Evolutionary conservation across 2,329 filamentous ascomycete genomes (phyloP), one percentile per base, ranked within the genome.

Genomic region (Zymoseptoria tritici): DNA sequence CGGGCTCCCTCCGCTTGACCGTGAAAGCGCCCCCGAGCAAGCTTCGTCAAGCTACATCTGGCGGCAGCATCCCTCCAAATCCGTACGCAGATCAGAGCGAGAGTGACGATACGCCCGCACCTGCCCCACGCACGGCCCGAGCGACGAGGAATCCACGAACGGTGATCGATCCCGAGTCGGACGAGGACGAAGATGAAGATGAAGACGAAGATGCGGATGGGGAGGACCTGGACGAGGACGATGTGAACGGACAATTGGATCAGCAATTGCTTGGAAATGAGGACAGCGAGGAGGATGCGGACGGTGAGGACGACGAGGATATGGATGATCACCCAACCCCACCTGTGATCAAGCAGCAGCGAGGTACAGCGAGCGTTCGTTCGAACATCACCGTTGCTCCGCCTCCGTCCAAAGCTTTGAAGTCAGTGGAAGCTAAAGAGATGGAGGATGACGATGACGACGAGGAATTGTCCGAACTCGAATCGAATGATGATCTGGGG

Each of bases 381-480:
- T 61, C 67, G 16, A 67, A 68, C 13, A 66, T 73, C 29, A 67
- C 64, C 19, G 70, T 73, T 53, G 66, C 68, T 6, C 69, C 68
- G 29, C 70, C 71, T 2, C 55, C 62, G 1, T 59, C 60, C 53
- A 66, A 66, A 16, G 62, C 69, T 2, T 67, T 75, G 46, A 78
- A 79, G 57, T 70, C 74, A 4, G 78, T 80, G n/a, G 79, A 81
- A 63, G 75, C 73, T 46, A 80, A 80, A 62, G 80, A 83, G 61
- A 72, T 81, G 69, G 77, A 81, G 19, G 78, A 79, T 53, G 80
- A 76, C 3, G 79, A 81, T 55, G 77, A 81, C 21, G 78, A 79
- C 54, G 77, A 81, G 52, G 80, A 77, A 7, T 77, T 81, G 49
- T 72, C 70, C 8, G 69, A 72, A 26, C 66, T 72, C 2, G 68